Evolutionary conservation across 148 eudicot genomes (phyloP), one percentile per base, ranked within the genome.

Genomic region (Fagopyrum homotropicum): DNA sequence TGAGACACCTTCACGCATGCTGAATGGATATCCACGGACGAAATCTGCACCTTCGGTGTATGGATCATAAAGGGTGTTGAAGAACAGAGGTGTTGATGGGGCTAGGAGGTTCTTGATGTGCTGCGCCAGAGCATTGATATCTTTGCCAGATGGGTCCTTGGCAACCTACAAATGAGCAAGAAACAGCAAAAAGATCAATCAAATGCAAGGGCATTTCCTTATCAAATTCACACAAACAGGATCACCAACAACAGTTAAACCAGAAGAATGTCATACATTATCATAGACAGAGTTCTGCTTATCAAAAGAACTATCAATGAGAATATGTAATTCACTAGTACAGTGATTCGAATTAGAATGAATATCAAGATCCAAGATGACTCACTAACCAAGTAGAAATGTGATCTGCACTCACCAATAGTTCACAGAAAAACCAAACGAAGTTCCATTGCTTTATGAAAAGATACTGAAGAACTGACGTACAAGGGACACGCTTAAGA

Each of bases 21-120:
- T 91, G 87, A 91, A 91, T 1, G 97, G 97, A 68, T 91, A 91
- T 56, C 97, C 97, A 76, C 93, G 97, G 4, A 91, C 97, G 29
- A 89, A 91, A 76, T 91, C 97, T 26, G 97, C 91, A 52, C 97
- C 97, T 0, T 83, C 86, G n/a, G 88, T 75, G 80, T 80, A 91
- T 61, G 97, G 97, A 50, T 91, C 97, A 17, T 91, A 91, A 7
- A 91, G 87, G 84, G 97, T 91, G 79, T 91, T 91, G 89, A 86
- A 91, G 91, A 91, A 91, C 73, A 83, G 77, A 26, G 97, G 97
- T 6, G 97, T 89, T 1, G 97, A 86, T 46, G 97, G 97, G 45
- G 78, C 69, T 75, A 91, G 63, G 40, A 91, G 88, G 85, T 91
- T 91, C 79, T 82, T 79, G 59, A 91, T 89, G 82, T 91, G 97